These are phyloP conservation scores for Antarctomyces pellizariae DNA, from an alignment of 495 filamentous ascomycete genomes.

Conservation along the genomic window DNA sequence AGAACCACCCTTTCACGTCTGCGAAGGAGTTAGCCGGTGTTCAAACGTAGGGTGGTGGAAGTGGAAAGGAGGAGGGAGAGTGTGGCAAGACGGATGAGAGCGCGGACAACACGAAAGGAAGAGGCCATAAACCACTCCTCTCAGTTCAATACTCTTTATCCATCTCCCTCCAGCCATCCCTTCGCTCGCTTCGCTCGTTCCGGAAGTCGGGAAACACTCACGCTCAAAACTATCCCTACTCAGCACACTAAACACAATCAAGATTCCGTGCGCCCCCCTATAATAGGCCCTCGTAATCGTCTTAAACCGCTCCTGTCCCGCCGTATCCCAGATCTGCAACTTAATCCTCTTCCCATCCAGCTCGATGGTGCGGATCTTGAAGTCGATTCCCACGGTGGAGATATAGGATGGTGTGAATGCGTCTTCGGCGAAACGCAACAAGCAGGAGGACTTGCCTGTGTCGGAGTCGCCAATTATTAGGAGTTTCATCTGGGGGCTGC, in stretches of 20 bases:
- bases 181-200: no score
- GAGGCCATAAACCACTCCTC: no score
- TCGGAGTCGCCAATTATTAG: conserved; percentile 95
- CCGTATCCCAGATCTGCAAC: conserved; percentile 98
- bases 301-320: conserved; percentile 90
- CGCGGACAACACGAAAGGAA: no score
- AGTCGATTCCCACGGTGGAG: conserved; percentile 98
- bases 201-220: no score
- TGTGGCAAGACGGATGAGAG: no score
- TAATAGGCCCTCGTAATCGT: conserved; percentile 99
- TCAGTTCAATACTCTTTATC: no score
- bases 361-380: conserved; percentile 98
- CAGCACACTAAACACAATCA: conserved; percentile 96
- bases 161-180: no score
- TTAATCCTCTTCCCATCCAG: conserved; percentile 95
- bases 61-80: no score
- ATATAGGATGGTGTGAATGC: conserved; percentile 98
- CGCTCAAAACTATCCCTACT: no score
- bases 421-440: conserved; percentile 95
- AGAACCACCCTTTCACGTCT: conserved; percentile 99
- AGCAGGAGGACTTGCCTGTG: conserved; percentile 95
- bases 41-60: not conserved
- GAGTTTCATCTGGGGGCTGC: conserved; percentile 76
- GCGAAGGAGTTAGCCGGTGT: conserved; percentile 5
- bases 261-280: conserved; percentile 90